Evolutionary conservation across 768 basidiomycete species (phyloP).

Genomic region (Rhodosporidiobolus odoratus): DNA sequence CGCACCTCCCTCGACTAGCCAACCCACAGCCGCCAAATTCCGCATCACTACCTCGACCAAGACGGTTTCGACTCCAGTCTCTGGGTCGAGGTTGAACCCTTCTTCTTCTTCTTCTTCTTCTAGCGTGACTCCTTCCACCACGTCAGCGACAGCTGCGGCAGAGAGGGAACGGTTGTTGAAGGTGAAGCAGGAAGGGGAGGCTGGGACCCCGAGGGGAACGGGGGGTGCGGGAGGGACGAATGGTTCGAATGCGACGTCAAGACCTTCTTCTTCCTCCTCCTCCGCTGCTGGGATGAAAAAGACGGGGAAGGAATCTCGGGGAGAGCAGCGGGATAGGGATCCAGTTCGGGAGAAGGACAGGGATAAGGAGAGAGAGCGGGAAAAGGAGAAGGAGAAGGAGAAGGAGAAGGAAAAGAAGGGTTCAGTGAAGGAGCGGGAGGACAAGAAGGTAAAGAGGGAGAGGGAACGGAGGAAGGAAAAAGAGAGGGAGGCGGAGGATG

Average conservation of each 20-base stretch:
- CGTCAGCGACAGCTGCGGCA: background rate
- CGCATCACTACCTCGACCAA: constrained; percentile 30
- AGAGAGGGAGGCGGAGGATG: background rate
- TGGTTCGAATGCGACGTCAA: too few species aligned
- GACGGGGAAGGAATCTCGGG: constrained; percentile 1
- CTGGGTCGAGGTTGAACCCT: background rate
- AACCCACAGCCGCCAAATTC: constrained; percentile 1
- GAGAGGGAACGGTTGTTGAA: background rate
- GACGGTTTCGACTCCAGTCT: constrained; percentile 11
- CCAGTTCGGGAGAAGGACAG: constrained; percentile 4
- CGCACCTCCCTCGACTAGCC: background rate
- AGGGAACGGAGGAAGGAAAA: too few species aligned
- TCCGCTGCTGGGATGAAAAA: background rate
- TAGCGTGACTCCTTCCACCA: background rate
- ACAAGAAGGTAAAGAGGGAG: background rate
- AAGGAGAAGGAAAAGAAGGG: background rate
- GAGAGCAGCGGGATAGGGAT: background rate
- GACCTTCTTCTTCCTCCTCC: background rate
- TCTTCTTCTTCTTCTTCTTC: background rate
- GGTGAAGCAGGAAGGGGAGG: background rate
- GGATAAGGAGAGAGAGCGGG: constrained; percentile 1
- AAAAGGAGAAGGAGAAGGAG: background rate
- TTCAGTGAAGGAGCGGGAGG: background rate
- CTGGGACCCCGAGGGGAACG: background rate
- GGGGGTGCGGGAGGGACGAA: background rate